A percentile compares a stretch with the other conserved stretches of the same genome.
These are phyloP conservation scores for Puccinia novopanici DNA, from an alignment of 1,284 basidiomycete genomes.

Conservation along the genomic window DNA sequence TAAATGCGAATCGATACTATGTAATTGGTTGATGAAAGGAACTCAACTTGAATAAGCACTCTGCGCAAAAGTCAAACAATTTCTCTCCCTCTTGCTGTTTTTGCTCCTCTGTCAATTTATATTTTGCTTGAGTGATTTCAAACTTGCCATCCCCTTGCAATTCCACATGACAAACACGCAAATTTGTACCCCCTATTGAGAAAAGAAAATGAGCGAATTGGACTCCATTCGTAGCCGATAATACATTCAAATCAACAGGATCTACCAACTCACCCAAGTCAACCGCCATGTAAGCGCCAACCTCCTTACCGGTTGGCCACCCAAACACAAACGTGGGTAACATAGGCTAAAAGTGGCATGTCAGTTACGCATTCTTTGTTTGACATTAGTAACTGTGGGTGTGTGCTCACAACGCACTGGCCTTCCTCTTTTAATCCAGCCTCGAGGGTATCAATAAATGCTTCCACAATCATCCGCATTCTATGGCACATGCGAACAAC, in stretches of 20 bases:
- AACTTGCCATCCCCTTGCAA: too few relatives aligned
- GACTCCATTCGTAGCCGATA: too few relatives aligned
- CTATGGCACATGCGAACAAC: neutral
- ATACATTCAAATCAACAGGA: neutral
- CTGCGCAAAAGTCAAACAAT: slow-evolving; percentile 95
- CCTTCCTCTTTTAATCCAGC: slow-evolving; percentile 77
- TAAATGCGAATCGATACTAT: neutral
- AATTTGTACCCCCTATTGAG: slow-evolving; percentile 69
- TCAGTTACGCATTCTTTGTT: too few relatives aligned
- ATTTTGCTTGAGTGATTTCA: slow-evolving; percentile 96
- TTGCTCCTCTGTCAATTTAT: slow-evolving; percentile 93
- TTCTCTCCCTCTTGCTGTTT: slow-evolving; percentile 95
- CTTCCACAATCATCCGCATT: slow-evolving; percentile 73
- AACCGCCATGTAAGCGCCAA: slow-evolving; percentile 85
- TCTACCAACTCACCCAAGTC: slow-evolving; percentile 72
- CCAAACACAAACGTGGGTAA: slow-evolving; percentile 96
- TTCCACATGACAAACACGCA: slow-evolving; percentile 96
- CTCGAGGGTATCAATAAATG: slow-evolving; percentile 89
- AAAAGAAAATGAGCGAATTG: neutral
- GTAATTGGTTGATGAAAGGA: neutral
- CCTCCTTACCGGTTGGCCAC: slow-evolving; percentile 88
- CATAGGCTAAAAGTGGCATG: slow-evolving; percentile 80
- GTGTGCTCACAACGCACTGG: slow-evolving; percentile 78
- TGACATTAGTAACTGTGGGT: neutral
- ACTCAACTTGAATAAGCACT: slow-evolving; percentile 73